phyloP scores from a whole-genome alignment of 1,139 yeast species.

The Pichia sp. region DNA sequence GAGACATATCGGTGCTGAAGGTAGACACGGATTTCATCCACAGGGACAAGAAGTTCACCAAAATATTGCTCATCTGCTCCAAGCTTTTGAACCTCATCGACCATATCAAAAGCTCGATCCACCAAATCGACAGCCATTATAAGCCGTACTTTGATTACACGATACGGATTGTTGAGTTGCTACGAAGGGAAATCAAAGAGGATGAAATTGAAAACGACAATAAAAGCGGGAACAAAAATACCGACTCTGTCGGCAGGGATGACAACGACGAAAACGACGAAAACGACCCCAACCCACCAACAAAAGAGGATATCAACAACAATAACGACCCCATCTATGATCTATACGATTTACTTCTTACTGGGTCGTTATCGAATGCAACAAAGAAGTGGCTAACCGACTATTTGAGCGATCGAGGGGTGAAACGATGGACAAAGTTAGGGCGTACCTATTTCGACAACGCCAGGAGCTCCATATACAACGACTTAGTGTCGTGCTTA shows the following conservation, averaged over 20 bases:
- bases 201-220: neutral
- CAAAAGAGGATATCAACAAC: slow-evolving; percentile 2
- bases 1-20: slow-evolving; percentile 12
- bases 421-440: slow-evolving; percentile 52
- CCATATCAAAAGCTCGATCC: slow-evolving; percentile 41
- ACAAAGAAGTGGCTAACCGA: slow-evolving; percentile 47
- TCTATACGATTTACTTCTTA: slow-evolving; percentile 50
- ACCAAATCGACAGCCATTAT: slow-evolving; percentile 36
- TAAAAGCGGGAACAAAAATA: slow-evolving; percentile 1
- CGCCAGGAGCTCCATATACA: slow-evolving; percentile 43
- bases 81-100: slow-evolving; percentile 32
- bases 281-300: neutral
- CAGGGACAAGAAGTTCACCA: slow-evolving; percentile 20
- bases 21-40: slow-evolving; percentile 26
- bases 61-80: slow-evolving; percentile 23
- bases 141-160: slow-evolving; percentile 40
- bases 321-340: slow-evolving; percentile 31
- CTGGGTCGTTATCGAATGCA: slow-evolving; percentile 52
- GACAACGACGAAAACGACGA: neutral
- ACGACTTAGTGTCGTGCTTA: slow-evolving; percentile 50
- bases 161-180: slow-evolving; percentile 36
- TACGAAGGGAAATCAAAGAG: slow-evolving; percentile 30
- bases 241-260: neutral
- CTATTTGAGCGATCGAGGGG: slow-evolving; percentile 63
- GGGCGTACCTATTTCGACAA: slow-evolving; percentile 50